Evolutionary conservation across 2,329 filamentous ascomycete species (phyloP).

Genomic region (Tolypocladium ovalisporum): DNA sequence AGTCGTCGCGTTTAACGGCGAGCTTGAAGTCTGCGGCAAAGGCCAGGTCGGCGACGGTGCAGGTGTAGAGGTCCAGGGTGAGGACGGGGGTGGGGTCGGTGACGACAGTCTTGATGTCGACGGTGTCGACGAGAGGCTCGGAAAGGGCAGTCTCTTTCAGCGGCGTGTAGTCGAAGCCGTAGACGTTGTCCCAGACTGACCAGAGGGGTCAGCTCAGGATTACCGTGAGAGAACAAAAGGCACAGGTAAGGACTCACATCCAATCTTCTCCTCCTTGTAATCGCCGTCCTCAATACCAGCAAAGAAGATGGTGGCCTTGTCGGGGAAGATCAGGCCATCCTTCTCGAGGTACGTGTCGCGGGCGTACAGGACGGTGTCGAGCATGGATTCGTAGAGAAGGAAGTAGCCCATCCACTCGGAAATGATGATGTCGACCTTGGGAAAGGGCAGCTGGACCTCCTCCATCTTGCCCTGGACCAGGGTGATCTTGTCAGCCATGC

Average conservation of each 20-base stretch:
- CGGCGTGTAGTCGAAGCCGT: slow-evolving; percentile 92
- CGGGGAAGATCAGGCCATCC: slow-evolving; percentile 91
- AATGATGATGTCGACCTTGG: slow-evolving; percentile 98
- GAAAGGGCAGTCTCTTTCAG: slow-evolving; percentile 89
- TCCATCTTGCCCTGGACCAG: slow-evolving; percentile 99
- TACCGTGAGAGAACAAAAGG: too few species aligned
- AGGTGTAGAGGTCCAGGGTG: slow-evolving; percentile 87
- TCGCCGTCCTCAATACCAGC: slow-evolving; percentile 97
- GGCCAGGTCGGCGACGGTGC: slow-evolving; percentile 70
- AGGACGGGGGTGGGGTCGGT: slow-evolving; percentile 81
- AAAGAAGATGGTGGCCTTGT: slow-evolving; percentile 96
- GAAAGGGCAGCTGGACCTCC: slow-evolving; percentile 85
- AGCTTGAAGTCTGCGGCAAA: slow-evolving; percentile 75
- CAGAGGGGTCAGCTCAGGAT: not conserved
- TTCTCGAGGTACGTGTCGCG: slow-evolving; percentile 82
- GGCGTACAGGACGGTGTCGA: slow-evolving; percentile 95
- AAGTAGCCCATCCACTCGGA: slow-evolving; percentile 99
- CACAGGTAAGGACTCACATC: slow-evolving; percentile 58
- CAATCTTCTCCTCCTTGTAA: slow-evolving; percentile 99
- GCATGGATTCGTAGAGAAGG: slow-evolving; percentile 95
- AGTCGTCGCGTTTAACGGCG: slow-evolving; percentile 73
- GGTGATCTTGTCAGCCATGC: slow-evolving; percentile 91
- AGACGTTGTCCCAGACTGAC: slow-evolving; percentile 97
- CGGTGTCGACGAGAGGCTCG: slow-evolving; percentile 93
- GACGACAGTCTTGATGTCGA: slow-evolving; percentile 93